Percentiles rank a stretch among this genome's conserved stretches.
phyloP scores from a whole-genome alignment of 371 early-diverging fungal species.

The Chytridiales sp. region DNA sequence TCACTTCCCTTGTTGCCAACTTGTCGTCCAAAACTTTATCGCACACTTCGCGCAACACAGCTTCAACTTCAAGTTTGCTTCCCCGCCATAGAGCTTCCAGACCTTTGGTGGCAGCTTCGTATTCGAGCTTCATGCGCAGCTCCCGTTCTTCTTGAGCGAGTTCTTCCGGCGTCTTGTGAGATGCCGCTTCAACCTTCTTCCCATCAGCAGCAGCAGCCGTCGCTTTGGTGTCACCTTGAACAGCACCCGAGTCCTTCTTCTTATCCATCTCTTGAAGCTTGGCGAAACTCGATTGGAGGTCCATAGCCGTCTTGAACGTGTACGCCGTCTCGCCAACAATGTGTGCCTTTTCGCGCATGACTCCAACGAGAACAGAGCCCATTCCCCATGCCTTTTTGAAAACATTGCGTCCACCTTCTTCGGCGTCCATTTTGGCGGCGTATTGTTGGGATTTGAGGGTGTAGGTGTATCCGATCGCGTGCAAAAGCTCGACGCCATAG shows the following conservation, averaged over 20 bases:
- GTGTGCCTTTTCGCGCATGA: conserved; percentile 57
- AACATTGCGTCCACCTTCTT: conserved; percentile 36
- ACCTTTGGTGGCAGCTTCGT: conserved; percentile 58
- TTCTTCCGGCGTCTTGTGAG: conserved; percentile 12
- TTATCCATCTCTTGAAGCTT: conserved; percentile 88
- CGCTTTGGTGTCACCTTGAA: too few species aligned
- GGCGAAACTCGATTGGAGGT: conserved; percentile 81
- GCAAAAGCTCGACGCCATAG: conserved; percentile 89
- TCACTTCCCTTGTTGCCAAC: conserved; percentile 18
- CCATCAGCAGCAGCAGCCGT: conserved; percentile 15
- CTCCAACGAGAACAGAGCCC: conserved; percentile 30
- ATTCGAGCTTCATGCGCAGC: conserved; percentile 36
- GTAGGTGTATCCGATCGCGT: conserved; percentile 90
- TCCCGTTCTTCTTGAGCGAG: conserved; percentile 32
- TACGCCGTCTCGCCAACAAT: conserved; percentile 86
- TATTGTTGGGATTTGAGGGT: conserved; percentile 80
- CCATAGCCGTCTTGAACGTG: conserved; percentile 84
- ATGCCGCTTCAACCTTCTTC: conserved; percentile 4
- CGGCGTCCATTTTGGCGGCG: conserved; percentile 53
- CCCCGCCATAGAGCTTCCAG: conserved; percentile 92
- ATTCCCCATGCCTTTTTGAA: conserved; percentile 45
- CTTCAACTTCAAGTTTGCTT: conserved; percentile 90
- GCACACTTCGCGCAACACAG: conserved; percentile 85
- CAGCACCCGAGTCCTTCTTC: conserved; percentile 50
- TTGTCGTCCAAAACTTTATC: conserved; percentile 72